Percentiles rank a stretch among this genome's conserved stretches.
These are phyloP conservation scores for Lindgomyces ingoldianus DNA, from an alignment of 495 filamentous ascomycete species.

Conservation along the genomic window DNA sequence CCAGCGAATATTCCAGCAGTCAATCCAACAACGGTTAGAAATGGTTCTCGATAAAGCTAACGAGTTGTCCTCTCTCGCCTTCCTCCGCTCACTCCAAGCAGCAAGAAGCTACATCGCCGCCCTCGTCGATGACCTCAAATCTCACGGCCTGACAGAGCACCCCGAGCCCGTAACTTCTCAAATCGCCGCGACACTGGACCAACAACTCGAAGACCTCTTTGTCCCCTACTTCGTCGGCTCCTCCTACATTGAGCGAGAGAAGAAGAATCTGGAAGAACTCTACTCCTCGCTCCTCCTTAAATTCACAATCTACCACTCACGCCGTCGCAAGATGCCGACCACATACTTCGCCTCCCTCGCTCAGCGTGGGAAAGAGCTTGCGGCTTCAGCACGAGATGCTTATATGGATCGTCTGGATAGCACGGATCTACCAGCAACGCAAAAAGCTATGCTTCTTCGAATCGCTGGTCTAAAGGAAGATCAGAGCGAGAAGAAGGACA, in stretches of 20 bases:
- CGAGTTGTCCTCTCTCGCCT: slow-evolving; percentile 85
- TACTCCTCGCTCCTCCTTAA: slow-evolving; percentile 93
- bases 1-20: slow-evolving; percentile 96
- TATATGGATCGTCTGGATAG: slow-evolving; percentile 84
- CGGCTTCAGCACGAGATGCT: slow-evolving; percentile 77
- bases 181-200: slow-evolving; percentile 81
- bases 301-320: slow-evolving; percentile 88
- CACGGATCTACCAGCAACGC: slow-evolving; percentile 77
- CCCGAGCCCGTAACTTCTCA: slow-evolving; percentile 88
- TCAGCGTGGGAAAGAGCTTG: slow-evolving; percentile 80
- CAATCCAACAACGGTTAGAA: slow-evolving; percentile 91
- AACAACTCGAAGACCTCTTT: slow-evolving; percentile 95
- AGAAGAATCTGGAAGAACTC: slow-evolving; percentile 83
- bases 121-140: slow-evolving; percentile 88
- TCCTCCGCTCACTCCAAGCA: slow-evolving; percentile 86
- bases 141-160: slow-evolving; percentile 91
- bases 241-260: slow-evolving; percentile 94
- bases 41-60: slow-evolving; percentile 95
- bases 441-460: slow-evolving; percentile 81
- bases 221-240: slow-evolving; percentile 92
- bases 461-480: slow-evolving; percentile 69
- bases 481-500: slow-evolving; percentile 62
- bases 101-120: slow-evolving; percentile 81
- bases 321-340: slow-evolving; percentile 76
- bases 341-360: slow-evolving; percentile 87